A percentile compares a stretch with the other conserved stretches of the same genome.
These are phyloP conservation scores for Diaporthe batatas DNA, from an alignment of 2,329 filamentous ascomycete genomes.

Conservation along the genomic window DNA sequence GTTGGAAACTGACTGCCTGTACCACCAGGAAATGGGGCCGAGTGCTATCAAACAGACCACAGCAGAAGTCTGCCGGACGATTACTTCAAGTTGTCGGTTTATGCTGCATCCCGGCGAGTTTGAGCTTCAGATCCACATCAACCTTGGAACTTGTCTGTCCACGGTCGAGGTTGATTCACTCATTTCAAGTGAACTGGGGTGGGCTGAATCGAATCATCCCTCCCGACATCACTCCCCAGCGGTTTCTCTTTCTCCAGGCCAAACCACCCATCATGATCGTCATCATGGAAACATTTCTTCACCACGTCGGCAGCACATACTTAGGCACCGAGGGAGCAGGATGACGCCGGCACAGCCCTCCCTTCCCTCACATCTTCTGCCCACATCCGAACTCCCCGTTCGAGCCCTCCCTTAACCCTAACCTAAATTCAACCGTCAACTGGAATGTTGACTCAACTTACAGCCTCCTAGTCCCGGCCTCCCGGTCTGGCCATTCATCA, in stretches of 20 bases:
- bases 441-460: constrained; percentile 42
- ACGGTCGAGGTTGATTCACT: background rate
- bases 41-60: background rate
- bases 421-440: constrained; percentile 33
- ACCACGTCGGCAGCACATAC: background rate
- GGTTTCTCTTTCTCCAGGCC: background rate
- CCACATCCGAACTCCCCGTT: background rate
- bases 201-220: background rate
- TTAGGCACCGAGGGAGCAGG: background rate
- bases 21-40: background rate
- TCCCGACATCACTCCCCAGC: background rate
- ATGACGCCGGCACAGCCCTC: background rate
- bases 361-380: background rate
- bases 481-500: background rate
- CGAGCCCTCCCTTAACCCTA: constrained; percentile 6
- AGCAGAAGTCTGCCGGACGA: background rate
- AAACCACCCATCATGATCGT: background rate
- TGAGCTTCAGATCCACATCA: background rate
- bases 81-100: background rate
- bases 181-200: background rate
- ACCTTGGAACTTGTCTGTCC: background rate
- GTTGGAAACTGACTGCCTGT: background rate
- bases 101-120: background rate
- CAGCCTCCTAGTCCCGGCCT: constrained; percentile 36
- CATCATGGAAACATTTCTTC: background rate